Evolutionary conservation across 208 protist genomes (phyloP).

Genomic region (Leishmania lainsoni): DNA sequence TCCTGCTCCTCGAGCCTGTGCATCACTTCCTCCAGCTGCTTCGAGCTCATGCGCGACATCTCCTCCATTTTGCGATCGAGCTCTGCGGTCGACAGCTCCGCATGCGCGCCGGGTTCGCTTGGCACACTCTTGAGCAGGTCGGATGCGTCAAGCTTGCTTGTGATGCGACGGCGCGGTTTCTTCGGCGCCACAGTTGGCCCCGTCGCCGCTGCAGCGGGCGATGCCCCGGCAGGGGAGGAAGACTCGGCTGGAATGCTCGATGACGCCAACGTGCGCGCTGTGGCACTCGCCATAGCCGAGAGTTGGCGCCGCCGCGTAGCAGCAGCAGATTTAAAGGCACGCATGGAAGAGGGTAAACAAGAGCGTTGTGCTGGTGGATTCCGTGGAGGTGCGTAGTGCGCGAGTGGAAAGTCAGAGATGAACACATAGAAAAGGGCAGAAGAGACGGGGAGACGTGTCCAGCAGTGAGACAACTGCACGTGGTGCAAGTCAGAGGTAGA

Average conservation of each 20-base stretch:
- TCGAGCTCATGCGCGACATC: constrained; percentile 65
- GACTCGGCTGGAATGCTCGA: background rate
- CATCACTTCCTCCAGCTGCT: constrained; percentile 73
- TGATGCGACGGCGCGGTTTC: constrained; percentile 60
- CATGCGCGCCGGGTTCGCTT: constrained; percentile 77
- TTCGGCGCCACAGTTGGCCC: constrained; percentile 65
- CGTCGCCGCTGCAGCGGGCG: background rate
- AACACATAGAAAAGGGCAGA: background rate
- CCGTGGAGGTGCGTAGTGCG: background rate
- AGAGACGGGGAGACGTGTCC: background rate
- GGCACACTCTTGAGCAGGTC: constrained; percentile 67
- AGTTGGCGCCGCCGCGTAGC: background rate
- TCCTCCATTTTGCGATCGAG: constrained; percentile 86
- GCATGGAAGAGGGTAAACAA: constrained; percentile 3
- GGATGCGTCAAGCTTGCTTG: constrained; percentile 55
- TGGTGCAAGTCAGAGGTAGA: background rate
- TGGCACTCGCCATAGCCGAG: background rate
- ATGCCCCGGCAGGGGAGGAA: background rate
- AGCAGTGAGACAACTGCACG: background rate
- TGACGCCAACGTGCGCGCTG: background rate
- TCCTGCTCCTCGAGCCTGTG: constrained; percentile 64
- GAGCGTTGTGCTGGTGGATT: background rate
- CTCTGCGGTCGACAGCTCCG: constrained; percentile 83
- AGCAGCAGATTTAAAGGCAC: background rate
- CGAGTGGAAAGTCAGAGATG: background rate